phyloP scores from a whole-genome alignment of 1,284 basidiomycete species.

The Cystobasidium sp. region DNA sequence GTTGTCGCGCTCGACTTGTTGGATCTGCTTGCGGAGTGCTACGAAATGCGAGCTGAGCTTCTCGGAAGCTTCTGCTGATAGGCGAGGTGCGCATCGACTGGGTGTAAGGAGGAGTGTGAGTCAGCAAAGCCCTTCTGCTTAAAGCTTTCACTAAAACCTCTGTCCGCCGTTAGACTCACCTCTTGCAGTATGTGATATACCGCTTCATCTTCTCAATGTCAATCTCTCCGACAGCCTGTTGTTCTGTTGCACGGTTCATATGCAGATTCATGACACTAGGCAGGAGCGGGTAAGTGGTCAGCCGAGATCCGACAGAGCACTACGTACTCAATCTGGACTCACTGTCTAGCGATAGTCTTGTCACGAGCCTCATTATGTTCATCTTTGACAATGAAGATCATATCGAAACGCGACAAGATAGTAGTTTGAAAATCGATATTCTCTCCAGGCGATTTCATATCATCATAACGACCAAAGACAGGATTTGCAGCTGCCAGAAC shows the following conservation, averaged over 20 bases:
- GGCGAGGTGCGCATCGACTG: conserved; percentile 92
- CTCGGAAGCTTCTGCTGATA: conserved; percentile 91
- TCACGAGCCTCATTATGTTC: conserved; percentile 96
- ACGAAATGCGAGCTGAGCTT: conserved; percentile 98
- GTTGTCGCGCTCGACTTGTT: conserved; percentile 94
- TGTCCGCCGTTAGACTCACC: conserved; percentile 63
- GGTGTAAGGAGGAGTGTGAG: conserved; percentile 32
- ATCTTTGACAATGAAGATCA: conserved; percentile 99
- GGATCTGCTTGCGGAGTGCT: conserved; percentile 87
- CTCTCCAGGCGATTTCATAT: conserved; percentile 96
- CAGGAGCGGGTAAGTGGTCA: conserved; percentile 55
- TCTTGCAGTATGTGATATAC: conserved; percentile 94
- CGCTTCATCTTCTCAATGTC: conserved; percentile 98
- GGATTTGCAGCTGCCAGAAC: conserved; percentile 98
- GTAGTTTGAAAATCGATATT: conserved; percentile 99
- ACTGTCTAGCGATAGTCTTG: conserved; percentile 57
- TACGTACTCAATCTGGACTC: conserved; percentile 68
- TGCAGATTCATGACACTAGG: conserved; percentile 99
- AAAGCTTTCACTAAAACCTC: too few relatives aligned
- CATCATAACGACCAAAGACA: conserved; percentile 97
- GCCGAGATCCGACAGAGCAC: not conserved
- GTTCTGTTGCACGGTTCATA: conserved; percentile 83
- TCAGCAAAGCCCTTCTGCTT: too few relatives aligned
- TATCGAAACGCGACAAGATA: conserved; percentile 96
- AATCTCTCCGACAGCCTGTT: conserved; percentile 83